A percentile compares a stretch with the other conserved stretches of the same genome.
Evolutionary conservation across 225 moss, liverwort and hornwort species (phyloP).

Genomic region (Polytrichum commune): DNA sequence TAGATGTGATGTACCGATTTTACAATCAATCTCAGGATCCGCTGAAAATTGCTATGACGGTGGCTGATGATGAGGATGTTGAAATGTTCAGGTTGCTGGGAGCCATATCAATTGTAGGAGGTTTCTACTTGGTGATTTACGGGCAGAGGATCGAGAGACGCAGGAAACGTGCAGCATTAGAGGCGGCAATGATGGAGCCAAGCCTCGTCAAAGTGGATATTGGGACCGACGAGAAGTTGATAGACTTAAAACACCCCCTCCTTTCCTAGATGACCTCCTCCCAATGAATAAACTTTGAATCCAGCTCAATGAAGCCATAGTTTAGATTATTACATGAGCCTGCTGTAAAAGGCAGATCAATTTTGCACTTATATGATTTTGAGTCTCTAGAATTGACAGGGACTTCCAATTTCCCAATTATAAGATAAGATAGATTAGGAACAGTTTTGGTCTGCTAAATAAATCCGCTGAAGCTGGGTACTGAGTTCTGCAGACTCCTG

Average conservation of each 20-base stretch:
- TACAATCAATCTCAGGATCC: not conserved
- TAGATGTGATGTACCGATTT: not conserved
- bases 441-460: not conserved
- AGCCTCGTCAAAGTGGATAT: not conserved
- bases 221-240: not conserved
- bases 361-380: no score
- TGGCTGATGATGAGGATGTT: not conserved
- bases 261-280: not conserved
- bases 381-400: no score
- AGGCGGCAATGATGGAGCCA: not conserved
- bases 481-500: no score
- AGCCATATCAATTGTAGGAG: conserved; percentile 3
- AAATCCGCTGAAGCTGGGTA: not conserved
- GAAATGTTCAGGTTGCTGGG: not conserved
- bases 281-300: not conserved
- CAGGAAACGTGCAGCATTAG: not conserved
- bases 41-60: no score
- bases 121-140: conserved; percentile 6
- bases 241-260: not conserved
- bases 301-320: no score
- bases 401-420: no score
- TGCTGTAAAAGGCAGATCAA: no score
- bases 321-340: no score
- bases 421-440: no score
- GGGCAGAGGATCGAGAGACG: not conserved